Conservation (phyloP, 106 monocot species). For the Platanthera guangdongensis region DNA sequence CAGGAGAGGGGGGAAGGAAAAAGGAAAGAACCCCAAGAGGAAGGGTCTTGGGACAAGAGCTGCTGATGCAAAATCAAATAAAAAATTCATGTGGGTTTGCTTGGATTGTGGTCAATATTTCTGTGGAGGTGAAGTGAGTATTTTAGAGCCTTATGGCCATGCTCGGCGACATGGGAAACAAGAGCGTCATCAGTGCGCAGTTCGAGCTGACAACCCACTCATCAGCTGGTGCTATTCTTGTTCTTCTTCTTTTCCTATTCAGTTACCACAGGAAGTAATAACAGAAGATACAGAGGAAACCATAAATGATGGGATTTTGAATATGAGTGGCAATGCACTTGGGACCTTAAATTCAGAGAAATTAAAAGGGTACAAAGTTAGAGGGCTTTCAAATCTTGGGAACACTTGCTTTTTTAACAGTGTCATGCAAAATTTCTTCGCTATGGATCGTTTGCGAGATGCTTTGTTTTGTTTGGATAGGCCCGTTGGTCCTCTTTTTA, state of each 20-base stretch:
- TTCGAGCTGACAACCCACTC: conserved; percentile 27
- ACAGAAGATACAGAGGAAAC: conserved; percentile 6
- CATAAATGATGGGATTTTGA: conserved; percentile 7
- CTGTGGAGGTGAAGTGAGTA: conserved; percentile 55
- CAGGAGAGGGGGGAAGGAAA: conserved; percentile 42
- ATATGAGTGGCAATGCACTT: background rate
- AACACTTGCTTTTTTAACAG: conserved; percentile 76
- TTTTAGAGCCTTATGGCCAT: conserved; percentile 63
- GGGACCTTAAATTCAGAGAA: conserved; percentile 1
- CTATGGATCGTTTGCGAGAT: conserved; percentile 32
- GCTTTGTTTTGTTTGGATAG: conserved; percentile 28
- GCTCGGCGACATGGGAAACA: conserved; percentile 74
- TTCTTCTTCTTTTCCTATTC: conserved; percentile 35
- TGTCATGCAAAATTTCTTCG: conserved; percentile 54
- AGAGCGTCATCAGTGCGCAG: conserved; percentile 48
- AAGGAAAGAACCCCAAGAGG: conserved; percentile 47
- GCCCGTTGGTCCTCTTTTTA: conserved; percentile 50
- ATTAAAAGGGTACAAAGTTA: conserved; percentile 33
- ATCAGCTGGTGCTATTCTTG: conserved; percentile 71
- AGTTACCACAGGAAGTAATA: conserved; percentile 28
- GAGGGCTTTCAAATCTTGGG: conserved; percentile 65
- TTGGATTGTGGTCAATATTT: conserved; percentile 55
- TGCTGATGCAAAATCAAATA: conserved; percentile 12
- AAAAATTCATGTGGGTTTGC: conserved; percentile 66
- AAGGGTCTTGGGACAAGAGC: conserved; percentile 28